phyloP scores from a whole-genome alignment of 805 yeast genomes.

The Candida tammaniensis region DNA sequence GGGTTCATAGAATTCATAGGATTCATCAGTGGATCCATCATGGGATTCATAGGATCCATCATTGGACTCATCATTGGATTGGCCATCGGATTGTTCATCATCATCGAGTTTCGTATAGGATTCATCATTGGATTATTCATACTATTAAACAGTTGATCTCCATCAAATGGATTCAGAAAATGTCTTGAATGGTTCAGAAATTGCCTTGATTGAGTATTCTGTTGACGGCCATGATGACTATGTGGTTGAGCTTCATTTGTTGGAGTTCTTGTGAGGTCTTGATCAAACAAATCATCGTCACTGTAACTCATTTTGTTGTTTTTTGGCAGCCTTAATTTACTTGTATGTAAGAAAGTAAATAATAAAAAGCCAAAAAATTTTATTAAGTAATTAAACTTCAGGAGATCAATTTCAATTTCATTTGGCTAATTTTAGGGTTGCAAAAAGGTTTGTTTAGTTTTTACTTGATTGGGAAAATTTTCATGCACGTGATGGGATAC shows the following conservation, averaged over 20 bases:
- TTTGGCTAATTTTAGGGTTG: too few relatives aligned
- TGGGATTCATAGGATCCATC: slow-evolving; percentile 4
- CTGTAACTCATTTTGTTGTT: too few relatives aligned
- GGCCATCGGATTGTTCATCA: slow-evolving; percentile 1
- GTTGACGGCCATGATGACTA: slow-evolving; percentile 1
- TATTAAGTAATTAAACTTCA: too few relatives aligned
- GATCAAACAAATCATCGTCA: slow-evolving; percentile 14
- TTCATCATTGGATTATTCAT: slow-evolving; percentile 1
- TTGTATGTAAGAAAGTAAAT: too few relatives aligned
- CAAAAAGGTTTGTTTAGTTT: too few relatives aligned
- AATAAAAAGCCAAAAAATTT: too few relatives aligned
- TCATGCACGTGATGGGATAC: too few relatives aligned
- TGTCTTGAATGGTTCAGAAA: slow-evolving; percentile 1
- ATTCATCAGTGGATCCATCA: slow-evolving; percentile 2
- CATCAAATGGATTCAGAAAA: slow-evolving; percentile 4
- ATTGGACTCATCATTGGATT: slow-evolving; percentile 1
- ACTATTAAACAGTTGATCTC: neutral
- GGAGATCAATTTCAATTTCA: too few relatives aligned
- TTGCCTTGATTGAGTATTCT: neutral
- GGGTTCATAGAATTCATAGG: slow-evolving; percentile 7
- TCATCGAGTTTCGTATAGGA: neutral
- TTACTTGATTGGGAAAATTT: too few relatives aligned
- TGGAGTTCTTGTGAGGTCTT: neutral
- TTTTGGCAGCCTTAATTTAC: too few relatives aligned
- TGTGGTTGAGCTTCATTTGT: slow-evolving; percentile 2